These are phyloP conservation scores for Diversispora eburnea DNA, from an alignment of 192 early-diverging fungal species.

Conservation along the genomic window DNA sequence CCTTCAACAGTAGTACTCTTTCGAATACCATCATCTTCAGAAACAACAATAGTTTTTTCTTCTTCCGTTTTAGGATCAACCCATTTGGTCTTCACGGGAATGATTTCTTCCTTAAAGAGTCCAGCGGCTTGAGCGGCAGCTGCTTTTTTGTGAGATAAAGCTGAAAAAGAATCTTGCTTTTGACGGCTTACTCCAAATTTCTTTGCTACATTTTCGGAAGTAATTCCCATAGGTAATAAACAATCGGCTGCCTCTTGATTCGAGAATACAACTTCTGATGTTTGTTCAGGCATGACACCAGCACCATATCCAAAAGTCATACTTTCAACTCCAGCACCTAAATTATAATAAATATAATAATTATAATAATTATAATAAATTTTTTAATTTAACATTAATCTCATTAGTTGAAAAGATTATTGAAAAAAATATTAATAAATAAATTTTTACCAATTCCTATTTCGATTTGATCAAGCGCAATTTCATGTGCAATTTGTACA, in stretches of 20 bases:
- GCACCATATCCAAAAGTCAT: slow-evolving; percentile 89
- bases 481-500: slow-evolving; percentile 77
- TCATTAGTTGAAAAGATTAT: too few species aligned
- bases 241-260: slow-evolving; percentile 71
- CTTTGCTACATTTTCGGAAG: slow-evolving; percentile 94
- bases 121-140: slow-evolving; percentile 85
- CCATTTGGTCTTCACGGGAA: slow-evolving; percentile 72
- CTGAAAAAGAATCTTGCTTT: slow-evolving; percentile 91
- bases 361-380: not conserved
- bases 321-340: slow-evolving; percentile 79
- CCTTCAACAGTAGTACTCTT: slow-evolving; percentile 71
- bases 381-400: not conserved
- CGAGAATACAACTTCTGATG: slow-evolving; percentile 73
- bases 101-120: slow-evolving; percentile 88
- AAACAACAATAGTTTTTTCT: slow-evolving; percentile 63
- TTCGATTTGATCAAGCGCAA: slow-evolving; percentile 83
- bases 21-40: slow-evolving; percentile 91
- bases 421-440: too few species aligned
- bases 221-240: slow-evolving; percentile 86
- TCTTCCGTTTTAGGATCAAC: slow-evolving; percentile 76
- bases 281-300: slow-evolving; percentile 67
- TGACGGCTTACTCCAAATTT: slow-evolving; percentile 81
- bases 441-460: slow-evolving; percentile 68
- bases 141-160: slow-evolving; percentile 80
- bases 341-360: not conserved